Base-by-base conservation (phyloP, 2,329 filamentous ascomycete species). In the Colletotrichum scovillei region DNA sequence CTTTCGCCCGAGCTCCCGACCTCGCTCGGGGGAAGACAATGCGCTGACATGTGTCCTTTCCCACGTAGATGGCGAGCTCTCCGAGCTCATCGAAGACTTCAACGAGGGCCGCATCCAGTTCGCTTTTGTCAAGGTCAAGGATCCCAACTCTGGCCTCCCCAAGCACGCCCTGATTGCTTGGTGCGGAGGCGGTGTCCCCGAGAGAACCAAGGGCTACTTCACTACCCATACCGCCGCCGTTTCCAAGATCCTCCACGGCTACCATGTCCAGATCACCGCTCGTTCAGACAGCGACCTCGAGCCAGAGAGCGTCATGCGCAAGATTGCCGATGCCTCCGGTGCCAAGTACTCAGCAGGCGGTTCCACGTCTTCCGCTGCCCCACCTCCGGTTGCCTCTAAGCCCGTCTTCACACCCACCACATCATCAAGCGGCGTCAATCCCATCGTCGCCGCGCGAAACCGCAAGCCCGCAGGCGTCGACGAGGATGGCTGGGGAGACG, bases 181-280 rank as follows among this genome's bases (percentile, higher is more conserved):
- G 93, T 99, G 97, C 82, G 97, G 97, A 77, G 96, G 97, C 80
- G 97, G 97, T 78, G 97, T 99, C 19, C 97, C 97, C n/a, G 97
- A 99, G 85, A 90, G 96, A 79, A 98, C 96, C 74, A 99, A 98
- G 85, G 97, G 97, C 76, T 98, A 98, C 85, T 99, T 99, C 82
- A 98, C 95, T 77, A 98, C 95, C 85, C 96, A 99, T 84, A 87
- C 97, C 60, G 92, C 93, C 74, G 93, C 95, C 60, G 95, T 98
- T 49, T 92, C 95, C 75, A 98, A 98, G 84, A 89, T 98, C 77
- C 90, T 99, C 55, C 95, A 98, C 85, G 95, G 97, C 77, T 99
- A 98, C 83, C 97, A 99, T 82, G 95, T 99, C 72, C 96, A 99
- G 86, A 94, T 99, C 78, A 98, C 95, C 65, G 97, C 97, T 73